These are phyloP conservation scores for Apiospora aurea DNA, from an alignment of 2,329 filamentous ascomycete genomes.

Conservation along the genomic window DNA sequence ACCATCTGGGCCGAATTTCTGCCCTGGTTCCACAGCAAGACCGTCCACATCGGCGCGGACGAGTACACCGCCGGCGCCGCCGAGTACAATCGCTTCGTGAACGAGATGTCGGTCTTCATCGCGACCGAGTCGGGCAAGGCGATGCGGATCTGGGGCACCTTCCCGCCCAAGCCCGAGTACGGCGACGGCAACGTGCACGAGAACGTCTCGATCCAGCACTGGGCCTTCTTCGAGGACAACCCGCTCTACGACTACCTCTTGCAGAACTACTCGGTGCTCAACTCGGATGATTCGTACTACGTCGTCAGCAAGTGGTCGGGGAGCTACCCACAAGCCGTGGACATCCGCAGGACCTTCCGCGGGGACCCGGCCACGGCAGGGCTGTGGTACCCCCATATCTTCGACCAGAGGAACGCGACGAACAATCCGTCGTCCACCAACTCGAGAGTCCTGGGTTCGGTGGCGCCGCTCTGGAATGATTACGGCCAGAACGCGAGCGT, in stretches of 20 bases:
- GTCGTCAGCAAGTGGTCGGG: constrained; percentile 57
- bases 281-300: constrained; percentile 61
- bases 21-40: constrained; percentile 63
- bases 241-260: constrained; percentile 51
- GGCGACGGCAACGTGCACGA: constrained; percentile 45
- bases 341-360: constrained; percentile 54
- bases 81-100: constrained; percentile 62
- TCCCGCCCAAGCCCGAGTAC: constrained; percentile 50
- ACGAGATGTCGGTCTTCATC: constrained; percentile 57
- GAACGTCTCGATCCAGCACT: constrained; percentile 61
- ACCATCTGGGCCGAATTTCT: constrained; percentile 60
- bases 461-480: constrained; percentile 62
- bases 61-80: constrained; percentile 56
- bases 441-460: constrained; percentile 53
- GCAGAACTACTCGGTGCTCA: constrained; percentile 57
- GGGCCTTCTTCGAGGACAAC: constrained; percentile 61
- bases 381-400: constrained; percentile 57
- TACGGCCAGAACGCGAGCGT: constrained; percentile 59
- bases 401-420: constrained; percentile 55
- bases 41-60: constrained; percentile 63
- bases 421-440: constrained; percentile 53
- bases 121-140: constrained; percentile 47
- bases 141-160: constrained; percentile 64
- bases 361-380: constrained; percentile 48
- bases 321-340: constrained; percentile 54